Conservation (phyloP, 2,329 filamentous ascomycete species). For the Stemphylium vesicarium region DNA sequence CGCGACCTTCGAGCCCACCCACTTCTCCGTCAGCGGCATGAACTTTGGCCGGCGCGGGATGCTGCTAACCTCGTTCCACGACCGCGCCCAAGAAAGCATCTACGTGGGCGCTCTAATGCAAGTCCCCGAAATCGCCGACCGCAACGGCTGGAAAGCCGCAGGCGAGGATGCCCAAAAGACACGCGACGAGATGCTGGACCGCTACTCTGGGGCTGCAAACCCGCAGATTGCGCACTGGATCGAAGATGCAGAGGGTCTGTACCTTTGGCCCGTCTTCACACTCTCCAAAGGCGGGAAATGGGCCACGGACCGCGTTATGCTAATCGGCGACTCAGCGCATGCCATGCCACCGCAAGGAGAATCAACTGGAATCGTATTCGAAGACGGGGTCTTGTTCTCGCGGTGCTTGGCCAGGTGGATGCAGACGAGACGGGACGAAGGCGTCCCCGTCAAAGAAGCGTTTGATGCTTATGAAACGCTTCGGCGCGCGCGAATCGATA, state of each 20-base stretch:
- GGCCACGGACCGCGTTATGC: constrained; percentile 53
- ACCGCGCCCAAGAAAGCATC: constrained; percentile 43
- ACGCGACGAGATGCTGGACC: constrained; percentile 49
- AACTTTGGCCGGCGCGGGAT: constrained; percentile 55
- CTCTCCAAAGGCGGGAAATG: constrained; percentile 53
- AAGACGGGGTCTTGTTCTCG: constrained; percentile 59
- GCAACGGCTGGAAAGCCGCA: constrained; percentile 55
- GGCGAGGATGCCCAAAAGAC: constrained; percentile 54
- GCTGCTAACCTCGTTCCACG: constrained; percentile 53
- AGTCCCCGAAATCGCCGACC: constrained; percentile 50
- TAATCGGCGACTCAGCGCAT: constrained; percentile 56
- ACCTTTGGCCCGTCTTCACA: constrained; percentile 56
- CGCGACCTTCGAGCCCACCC: constrained; percentile 35
- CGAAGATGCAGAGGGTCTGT: constrained; percentile 52
- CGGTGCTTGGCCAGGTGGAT: constrained; percentile 53
- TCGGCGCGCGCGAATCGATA: constrained; percentile 53
- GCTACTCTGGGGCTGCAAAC: constrained; percentile 50
- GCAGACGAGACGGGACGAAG: constrained; percentile 40
- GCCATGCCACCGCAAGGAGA: constrained; percentile 61
- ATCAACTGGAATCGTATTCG: constrained; percentile 59
- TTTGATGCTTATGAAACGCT: constrained; percentile 58
- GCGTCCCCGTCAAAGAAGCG: constrained; percentile 50
- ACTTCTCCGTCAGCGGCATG: constrained; percentile 53
- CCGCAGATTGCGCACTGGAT: constrained; percentile 49
- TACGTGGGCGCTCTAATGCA: constrained; percentile 56